Evolutionary conservation across 1,139 yeast genomes (phyloP), one percentile per base, ranked within the genome.

Genomic region (Nadsonia starkeyi-henricii): DNA sequence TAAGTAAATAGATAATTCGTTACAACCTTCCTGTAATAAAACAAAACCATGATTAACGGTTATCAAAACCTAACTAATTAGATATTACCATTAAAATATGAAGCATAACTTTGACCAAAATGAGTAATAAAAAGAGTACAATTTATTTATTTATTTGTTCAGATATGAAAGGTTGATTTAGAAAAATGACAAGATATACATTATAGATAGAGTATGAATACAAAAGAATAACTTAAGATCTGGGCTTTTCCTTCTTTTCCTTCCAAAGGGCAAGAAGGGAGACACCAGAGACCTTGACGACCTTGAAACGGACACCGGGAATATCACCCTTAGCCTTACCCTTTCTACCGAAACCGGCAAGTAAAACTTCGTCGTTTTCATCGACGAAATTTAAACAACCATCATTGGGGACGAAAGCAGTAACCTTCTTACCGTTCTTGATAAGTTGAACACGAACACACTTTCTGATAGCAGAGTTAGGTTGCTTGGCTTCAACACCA

Each of bases 271-370:
- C 98, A 73, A 89, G 81, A 75, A 93, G 83, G 67, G 98, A 91
- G 70, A 93, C 98, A 85, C 98, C 98, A 66, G 98, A 86, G 66
- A 93, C 99, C 82, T 93, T 93, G 73, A 93, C 98, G 73, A 91
- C 97, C 86, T 91, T 91, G 86, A 91, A 91, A 84, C 98, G 89
- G 72, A 91, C 98, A 85, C 98, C 98, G 76, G 98, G 98, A 71
- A 91, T 89, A 88, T 91, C 98, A 83, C 99, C 98, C 95, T 93
- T 93, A 73, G 99, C 98, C 84, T 91, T 91, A 81, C 99, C 99
- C 84, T 95, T 91, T 80, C 98, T 88, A 85, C 99, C 99, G 86
- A 93, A 93, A 81, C 99, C 99, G 68, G 99, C 97, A 67, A 91
- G 79, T 70, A 91, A 80, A 66, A 91, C 98, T 77, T 91, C 97